Percentiles rank a stretch among this genome's conserved stretches.
phyloP scores from a whole-genome alignment of 192 early-diverging fungal genomes.

The Dissophora globulifera region DNA sequence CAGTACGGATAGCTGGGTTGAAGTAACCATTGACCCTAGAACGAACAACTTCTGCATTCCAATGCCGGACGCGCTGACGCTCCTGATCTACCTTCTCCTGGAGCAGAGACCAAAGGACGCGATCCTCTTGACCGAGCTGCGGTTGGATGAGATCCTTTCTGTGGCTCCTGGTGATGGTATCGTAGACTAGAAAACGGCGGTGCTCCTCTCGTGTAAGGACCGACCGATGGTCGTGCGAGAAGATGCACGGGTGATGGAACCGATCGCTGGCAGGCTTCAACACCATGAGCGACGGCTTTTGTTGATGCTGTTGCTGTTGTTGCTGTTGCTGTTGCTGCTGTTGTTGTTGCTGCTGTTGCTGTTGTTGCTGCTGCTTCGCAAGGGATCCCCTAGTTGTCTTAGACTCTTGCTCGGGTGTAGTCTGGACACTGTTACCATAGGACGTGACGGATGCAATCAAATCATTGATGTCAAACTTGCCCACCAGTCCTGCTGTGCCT shows the following conservation, averaged over 20 bases:
- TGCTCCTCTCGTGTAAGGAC: constrained; percentile 37
- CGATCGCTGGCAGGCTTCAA: neutral
- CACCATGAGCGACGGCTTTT: constrained; percentile 4
- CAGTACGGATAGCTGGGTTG: constrained; percentile 16
- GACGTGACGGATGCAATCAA: constrained; percentile 24
- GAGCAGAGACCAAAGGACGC: constrained; percentile 14
- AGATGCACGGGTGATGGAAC: constrained; percentile 37
- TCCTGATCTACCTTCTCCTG: constrained; percentile 33
- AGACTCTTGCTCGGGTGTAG: neutral
- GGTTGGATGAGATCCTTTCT: neutral
- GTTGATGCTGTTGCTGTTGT: constrained; percentile 6
- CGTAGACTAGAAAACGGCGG: constrained; percentile 34
- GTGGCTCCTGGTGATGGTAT: constrained; percentile 7
- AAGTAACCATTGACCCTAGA: constrained; percentile 23
- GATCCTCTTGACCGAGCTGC: constrained; percentile 19
- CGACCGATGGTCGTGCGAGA: constrained; percentile 30
- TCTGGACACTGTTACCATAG: constrained; percentile 24
- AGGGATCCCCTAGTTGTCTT: too few relatives aligned
- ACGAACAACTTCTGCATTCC: constrained; percentile 16
- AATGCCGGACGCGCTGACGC: constrained; percentile 29
- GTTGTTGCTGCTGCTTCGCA: too few relatives aligned
- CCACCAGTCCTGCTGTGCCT: neutral
- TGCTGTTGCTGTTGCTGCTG: neutral
- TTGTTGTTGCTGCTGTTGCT: too few relatives aligned
- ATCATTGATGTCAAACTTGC: constrained; percentile 23